phyloP scores from a whole-genome alignment of 257 asterid species.

The Leonotis leonurus region DNA sequence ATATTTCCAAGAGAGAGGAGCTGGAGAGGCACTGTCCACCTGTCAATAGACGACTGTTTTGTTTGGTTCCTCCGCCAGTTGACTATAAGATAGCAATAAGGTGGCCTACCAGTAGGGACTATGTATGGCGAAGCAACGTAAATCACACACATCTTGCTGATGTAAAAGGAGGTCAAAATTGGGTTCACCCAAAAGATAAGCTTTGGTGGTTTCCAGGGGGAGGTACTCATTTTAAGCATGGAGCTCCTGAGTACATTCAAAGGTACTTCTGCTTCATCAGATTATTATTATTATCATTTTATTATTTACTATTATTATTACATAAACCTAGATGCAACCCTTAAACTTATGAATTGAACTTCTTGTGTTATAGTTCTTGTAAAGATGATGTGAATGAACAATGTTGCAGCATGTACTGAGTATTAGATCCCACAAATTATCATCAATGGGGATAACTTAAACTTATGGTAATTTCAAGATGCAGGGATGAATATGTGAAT shows the following conservation, averaged over 20 bases:
- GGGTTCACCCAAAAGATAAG: conserved; percentile 74
- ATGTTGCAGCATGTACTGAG: background rate
- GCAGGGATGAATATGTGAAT: background rate
- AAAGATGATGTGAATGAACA: background rate
- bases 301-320: background rate
- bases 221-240: conserved; percentile 95
- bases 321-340: background rate
- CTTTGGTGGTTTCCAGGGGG: conserved; percentile 99
- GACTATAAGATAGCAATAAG: conserved; percentile 84
- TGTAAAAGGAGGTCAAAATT: conserved; percentile 93
- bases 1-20: conserved; percentile 69
- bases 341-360: background rate
- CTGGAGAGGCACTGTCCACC: conserved; percentile 94
- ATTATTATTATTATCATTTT: background rate
- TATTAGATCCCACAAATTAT: background rate
- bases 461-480: background rate
- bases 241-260: conserved; percentile 85
- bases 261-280: conserved; percentile 42
- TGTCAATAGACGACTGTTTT: conserved; percentile 53
- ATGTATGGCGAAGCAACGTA: conserved; percentile 88
- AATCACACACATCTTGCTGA: conserved; percentile 85
- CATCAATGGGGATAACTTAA: background rate
- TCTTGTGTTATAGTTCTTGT: background rate
- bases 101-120: conserved; percentile 89
- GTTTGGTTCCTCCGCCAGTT: conserved; percentile 86